Evolutionary conservation across 768 basidiomycete genomes (phyloP), one percentile per base, ranked within the genome.

Genomic region (Termitomyces sp.): DNA sequence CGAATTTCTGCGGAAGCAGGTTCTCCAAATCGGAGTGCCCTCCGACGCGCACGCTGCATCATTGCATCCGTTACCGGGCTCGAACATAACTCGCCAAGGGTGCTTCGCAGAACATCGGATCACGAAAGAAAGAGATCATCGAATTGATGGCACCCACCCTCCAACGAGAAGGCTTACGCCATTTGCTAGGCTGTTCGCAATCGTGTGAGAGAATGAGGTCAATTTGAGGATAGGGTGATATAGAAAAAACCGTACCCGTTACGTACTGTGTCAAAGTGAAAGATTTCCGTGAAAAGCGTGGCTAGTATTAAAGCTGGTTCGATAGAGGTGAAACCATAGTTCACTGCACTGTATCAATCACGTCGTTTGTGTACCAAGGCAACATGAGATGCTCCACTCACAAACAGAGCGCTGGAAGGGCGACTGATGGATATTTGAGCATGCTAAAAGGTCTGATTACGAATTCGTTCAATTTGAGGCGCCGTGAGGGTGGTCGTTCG

Each of bases 391-490:
- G 27, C 26, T 27, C 18, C 5, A 66, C 71, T 58, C 55, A 73
- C 74, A 73, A 75, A 54, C 69, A 74, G 26, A 74, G 55, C 10
- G 72, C 75, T 8, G 74, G 74, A 56, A 76, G 72, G 13, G 61
- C 61, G 16, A 76, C 74, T 9, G 74, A 75, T n/a, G 75, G 76
- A 62, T 76, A 77, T 58, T 70, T 74, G 22, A 75, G 63, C 73
- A 75, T 76, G 37, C 70, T 70, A 37, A 75, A 65, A 20, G 74
- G 72, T 50, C 72, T 73, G 44, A 71, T 54, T 14, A 71, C 61
- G 36, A 73, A 74, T 46, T 72, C 72, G 5, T 57, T 68, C 8
- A 40, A 47, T 43, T 67, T 65, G 14, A 72, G 63, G 26, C 51
- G 65, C 14, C 72, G 69, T 9, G 69, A 57, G 26, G 67, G 30